These are phyloP conservation scores for Lentinula sp. DNA, from an alignment of 768 basidiomycete species.

Conservation along the genomic window DNA sequence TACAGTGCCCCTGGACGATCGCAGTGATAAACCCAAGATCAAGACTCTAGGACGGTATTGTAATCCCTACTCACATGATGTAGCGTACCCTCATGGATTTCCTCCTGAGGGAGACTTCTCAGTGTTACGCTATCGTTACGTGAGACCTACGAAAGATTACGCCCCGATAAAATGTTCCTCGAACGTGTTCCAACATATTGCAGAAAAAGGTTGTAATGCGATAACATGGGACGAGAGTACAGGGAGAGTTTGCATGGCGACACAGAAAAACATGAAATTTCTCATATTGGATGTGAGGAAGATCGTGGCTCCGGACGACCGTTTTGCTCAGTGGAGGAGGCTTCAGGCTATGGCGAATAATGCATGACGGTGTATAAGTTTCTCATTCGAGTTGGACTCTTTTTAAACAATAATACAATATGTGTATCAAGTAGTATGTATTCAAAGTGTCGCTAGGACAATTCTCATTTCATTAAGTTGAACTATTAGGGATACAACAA, in stretches of 20 bases:
- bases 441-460: too few species aligned
- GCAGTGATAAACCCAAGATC: slow-evolving; percentile 21
- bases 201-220: slow-evolving; percentile 31
- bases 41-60: slow-evolving; percentile 13
- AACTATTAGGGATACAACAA: too few species aligned
- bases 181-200: slow-evolving; percentile 9
- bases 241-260: slow-evolving; percentile 51
- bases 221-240: slow-evolving; percentile 64
- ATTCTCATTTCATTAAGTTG: too few species aligned
- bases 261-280: slow-evolving; percentile 29
- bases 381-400: too few species aligned
- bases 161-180: slow-evolving; percentile 8
- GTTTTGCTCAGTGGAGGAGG: slow-evolving; percentile 25
- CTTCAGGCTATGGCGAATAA: slow-evolving; percentile 23
- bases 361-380: slow-evolving; percentile 2
- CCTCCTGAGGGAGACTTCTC: slow-evolving; percentile 11
- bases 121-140: slow-evolving; percentile 17
- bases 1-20: slow-evolving; percentile 24
- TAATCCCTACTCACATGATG: not conserved
- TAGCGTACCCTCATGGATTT: slow-evolving; percentile 5
- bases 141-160: slow-evolving; percentile 12
- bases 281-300: slow-evolving; percentile 44
- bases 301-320: slow-evolving; percentile 18
- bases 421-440: not conserved
- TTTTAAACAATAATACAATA: too few species aligned